Evolutionary conservation across 2,329 filamentous ascomycete species (phyloP).

Genomic region (Rutstroemia sydowiana): DNA sequence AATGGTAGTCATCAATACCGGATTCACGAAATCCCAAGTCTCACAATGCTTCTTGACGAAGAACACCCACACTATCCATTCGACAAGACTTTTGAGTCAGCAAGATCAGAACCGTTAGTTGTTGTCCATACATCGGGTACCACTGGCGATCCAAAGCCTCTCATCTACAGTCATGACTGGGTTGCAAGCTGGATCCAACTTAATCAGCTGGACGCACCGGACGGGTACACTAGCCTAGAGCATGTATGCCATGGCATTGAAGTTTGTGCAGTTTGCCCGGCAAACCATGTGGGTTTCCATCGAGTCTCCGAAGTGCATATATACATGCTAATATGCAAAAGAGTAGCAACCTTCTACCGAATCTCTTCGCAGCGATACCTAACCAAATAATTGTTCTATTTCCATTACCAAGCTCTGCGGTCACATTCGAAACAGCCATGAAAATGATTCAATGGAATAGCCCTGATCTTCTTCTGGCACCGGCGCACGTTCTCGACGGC

Average conservation of each 20-base stretch:
- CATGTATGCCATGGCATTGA: not conserved
- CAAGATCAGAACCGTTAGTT: not conserved
- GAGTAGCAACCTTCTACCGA: not conserved
- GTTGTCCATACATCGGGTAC: not conserved
- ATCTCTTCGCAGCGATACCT: not conserved
- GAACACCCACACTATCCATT: not conserved
- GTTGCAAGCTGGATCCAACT: not conserved
- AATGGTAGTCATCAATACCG: not conserved
- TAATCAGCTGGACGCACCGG: not conserved
- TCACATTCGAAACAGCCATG: not conserved
- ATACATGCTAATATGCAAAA: not conserved
- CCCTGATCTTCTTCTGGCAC: not conserved
- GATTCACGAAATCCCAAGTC: not conserved
- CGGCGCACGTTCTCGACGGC: not conserved
- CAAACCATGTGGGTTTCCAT: not conserved
- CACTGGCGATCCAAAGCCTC: not conserved
- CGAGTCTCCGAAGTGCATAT: not conserved
- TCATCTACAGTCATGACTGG: not conserved
- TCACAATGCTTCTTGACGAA: not conserved
- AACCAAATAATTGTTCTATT: not conserved
- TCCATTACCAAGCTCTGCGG: not conserved
- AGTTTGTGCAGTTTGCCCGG: not conserved
- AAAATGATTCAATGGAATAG: not conserved
- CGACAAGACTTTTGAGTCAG: not conserved
- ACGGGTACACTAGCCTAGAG: not conserved